These are phyloP conservation scores for Mariannaea elegans DNA, from an alignment of 2,329 filamentous ascomycete species.

Conservation along the genomic window DNA sequence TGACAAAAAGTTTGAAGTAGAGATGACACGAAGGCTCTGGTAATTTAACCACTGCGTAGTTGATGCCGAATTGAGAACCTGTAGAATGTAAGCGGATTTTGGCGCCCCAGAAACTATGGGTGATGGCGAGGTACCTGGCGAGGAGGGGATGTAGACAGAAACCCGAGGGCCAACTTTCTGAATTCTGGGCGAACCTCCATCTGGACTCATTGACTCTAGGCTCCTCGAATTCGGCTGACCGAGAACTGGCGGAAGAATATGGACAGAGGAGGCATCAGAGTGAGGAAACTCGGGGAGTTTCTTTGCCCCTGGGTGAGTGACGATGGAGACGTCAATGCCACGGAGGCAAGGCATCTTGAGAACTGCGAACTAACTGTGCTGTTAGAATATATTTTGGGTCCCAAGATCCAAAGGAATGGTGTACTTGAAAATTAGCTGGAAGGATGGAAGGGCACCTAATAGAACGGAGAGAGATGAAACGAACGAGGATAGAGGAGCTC, in stretches of 20 bases:
- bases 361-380: background rate
- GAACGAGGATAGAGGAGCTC: too few relatives aligned
- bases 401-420: too few relatives aligned
- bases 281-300: slow-evolving; percentile 64
- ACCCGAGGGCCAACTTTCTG: slow-evolving; percentile 52
- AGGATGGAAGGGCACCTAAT: too few relatives aligned
- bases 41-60: slow-evolving; percentile 53
- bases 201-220: background rate
- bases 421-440: too few relatives aligned
- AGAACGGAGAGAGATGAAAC: too few relatives aligned
- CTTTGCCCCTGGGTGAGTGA: slow-evolving; percentile 46
- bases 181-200: slow-evolving; percentile 18
- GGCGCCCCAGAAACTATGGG: background rate
- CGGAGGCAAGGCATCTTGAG: slow-evolving; percentile 58
- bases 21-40: slow-evolving; percentile 50
- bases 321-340: slow-evolving; percentile 57
- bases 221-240: slow-evolving; percentile 31
- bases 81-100: slow-evolving; percentile 10
- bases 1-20: slow-evolving; percentile 65
- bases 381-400: too few relatives aligned
- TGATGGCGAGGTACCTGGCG: slow-evolving; percentile 52
- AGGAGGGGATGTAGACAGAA: slow-evolving; percentile 66
- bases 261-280: slow-evolving; percentile 58
- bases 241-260: slow-evolving; percentile 38
- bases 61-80: slow-evolving; percentile 64